Evolutionary conservation across 2,329 filamentous ascomycete genomes (phyloP).

Genomic region (Graphilbum sp.): DNA sequence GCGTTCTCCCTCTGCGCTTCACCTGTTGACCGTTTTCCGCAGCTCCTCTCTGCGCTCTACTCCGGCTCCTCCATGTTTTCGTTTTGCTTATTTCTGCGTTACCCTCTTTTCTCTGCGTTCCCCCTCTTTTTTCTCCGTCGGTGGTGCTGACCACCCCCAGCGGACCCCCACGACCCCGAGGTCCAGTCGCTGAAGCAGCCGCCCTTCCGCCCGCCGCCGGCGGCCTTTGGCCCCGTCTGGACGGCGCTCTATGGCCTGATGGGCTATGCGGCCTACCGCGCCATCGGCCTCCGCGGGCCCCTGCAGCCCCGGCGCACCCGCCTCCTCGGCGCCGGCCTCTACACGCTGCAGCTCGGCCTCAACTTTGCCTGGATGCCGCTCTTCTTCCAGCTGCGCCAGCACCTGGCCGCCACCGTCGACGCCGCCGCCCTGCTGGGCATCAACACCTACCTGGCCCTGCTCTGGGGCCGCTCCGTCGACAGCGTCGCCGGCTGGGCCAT

Average conservation of each 20-base stretch:
- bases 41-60: too few relatives aligned
- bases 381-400: slow-evolving; percentile 67
- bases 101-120: neutral
- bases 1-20: slow-evolving; percentile 19
- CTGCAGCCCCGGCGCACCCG: slow-evolving; percentile 38
- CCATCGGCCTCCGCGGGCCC: slow-evolving; percentile 48
- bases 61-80: too few relatives aligned
- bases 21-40: too few relatives aligned
- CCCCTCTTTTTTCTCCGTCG: neutral
- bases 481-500: slow-evolving; percentile 55
- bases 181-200: slow-evolving; percentile 41
- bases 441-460: slow-evolving; percentile 56
- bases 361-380: slow-evolving; percentile 87
- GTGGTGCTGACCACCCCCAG: slow-evolving; percentile 3
- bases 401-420: slow-evolving; percentile 58
- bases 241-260: slow-evolving; percentile 56
- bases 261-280: slow-evolving; percentile 79
- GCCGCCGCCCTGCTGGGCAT: slow-evolving; percentile 56
- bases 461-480: slow-evolving; percentile 59
- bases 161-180: slow-evolving; percentile 1
- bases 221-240: slow-evolving; percentile 50
- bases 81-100: too few relatives aligned
- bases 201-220: slow-evolving; percentile 41
- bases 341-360: slow-evolving; percentile 69
- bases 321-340: slow-evolving; percentile 58